Percentiles rank a stretch among this genome's conserved stretches.
phyloP scores from a whole-genome alignment of 2,329 filamentous ascomycete species.

The Nannizziopsis barbatae region DNA sequence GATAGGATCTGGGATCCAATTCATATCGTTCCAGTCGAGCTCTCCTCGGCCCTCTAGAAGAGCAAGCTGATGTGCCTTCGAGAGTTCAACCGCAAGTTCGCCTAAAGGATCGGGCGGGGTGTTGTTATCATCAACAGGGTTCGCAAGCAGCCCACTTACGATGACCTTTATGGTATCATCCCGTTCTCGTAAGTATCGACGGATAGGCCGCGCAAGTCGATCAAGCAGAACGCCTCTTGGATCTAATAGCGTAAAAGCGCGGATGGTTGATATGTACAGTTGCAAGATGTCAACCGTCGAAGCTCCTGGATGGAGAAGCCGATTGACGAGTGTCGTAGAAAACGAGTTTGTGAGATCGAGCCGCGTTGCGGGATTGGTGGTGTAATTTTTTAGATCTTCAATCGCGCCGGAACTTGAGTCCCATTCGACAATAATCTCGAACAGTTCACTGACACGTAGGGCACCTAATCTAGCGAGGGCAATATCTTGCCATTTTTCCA shows the following conservation, averaged over 20 bases:
- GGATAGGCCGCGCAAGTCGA: conserved; percentile 53
- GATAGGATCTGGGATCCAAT: conserved; percentile 83
- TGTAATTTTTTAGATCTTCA: conserved; percentile 49
- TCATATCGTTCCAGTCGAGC: conserved; percentile 82
- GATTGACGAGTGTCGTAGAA: conserved; percentile 41
- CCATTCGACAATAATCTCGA: conserved; percentile 53
- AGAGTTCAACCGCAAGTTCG: conserved; percentile 46
- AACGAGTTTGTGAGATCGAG: conserved; percentile 46
- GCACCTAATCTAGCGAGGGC: conserved; percentile 46
- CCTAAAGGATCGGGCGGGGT: conserved; percentile 35
- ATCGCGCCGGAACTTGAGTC: conserved; percentile 48
- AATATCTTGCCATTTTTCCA: conserved; percentile 46
- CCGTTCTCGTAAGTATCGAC: conserved; percentile 51
- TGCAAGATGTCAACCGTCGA: conserved; percentile 57
- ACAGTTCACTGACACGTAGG: conserved; percentile 46
- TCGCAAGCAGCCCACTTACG: conserved; percentile 51
- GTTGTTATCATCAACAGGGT: conserved; percentile 35
- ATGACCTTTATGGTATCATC: conserved; percentile 57
- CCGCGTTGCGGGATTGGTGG: conserved; percentile 44
- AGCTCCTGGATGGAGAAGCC: conserved; percentile 52
- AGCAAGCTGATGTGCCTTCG: conserved; percentile 32
- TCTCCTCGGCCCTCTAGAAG: conserved; percentile 47
- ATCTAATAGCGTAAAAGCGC: conserved; percentile 52
- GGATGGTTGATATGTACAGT: conserved; percentile 56
- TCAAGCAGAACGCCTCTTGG: conserved; percentile 55